Conservation (phyloP, 306 rosid species). For the Arachis hypogaea region DNA sequence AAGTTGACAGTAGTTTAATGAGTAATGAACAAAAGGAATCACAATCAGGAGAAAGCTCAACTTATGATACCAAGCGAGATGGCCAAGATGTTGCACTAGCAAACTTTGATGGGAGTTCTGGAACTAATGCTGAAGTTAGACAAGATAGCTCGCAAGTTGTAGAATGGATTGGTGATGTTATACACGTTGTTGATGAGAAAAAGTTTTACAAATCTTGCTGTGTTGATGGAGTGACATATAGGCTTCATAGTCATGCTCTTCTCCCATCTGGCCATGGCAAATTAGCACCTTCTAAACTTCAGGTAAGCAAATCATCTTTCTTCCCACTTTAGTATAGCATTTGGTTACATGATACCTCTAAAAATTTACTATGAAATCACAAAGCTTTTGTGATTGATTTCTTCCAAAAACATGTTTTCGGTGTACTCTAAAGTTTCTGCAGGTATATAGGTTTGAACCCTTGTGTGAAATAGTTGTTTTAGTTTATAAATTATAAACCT, state of each 20-base stretch:
- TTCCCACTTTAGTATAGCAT: conserved; percentile 31
- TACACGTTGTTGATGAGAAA: conserved; percentile 53
- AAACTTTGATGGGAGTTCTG: conserved; percentile 54
- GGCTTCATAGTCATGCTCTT: conserved; percentile 75
- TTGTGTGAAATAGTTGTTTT: conserved; percentile 6
- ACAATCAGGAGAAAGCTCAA: conserved; percentile 51
- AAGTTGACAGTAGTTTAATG: conserved; percentile 29
- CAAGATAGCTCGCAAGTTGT: conserved; percentile 58
- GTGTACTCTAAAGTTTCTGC: conserved; percentile 17
- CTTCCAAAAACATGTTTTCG: conserved; percentile 29
- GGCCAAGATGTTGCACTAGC: conserved; percentile 51
- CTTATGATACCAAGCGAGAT: conserved; percentile 53
- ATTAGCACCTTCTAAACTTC: conserved; percentile 75
- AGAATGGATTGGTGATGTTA: conserved; percentile 75
- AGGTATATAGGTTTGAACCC: conserved; percentile 31
- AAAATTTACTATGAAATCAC: conserved; percentile 24
- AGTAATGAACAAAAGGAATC: conserved; percentile 43
- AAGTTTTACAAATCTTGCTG: conserved; percentile 67
- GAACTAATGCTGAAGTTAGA: conserved; percentile 45
- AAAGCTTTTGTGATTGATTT: conserved; percentile 1
- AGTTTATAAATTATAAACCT: conserved; percentile 29
- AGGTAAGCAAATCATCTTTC: conserved; percentile 64
- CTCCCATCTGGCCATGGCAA: conserved; percentile 60
- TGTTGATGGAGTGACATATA: conserved; percentile 68
- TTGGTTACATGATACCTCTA: conserved; percentile 29